These are phyloP conservation scores for Macroventuria anomochaeta DNA, from an alignment of 2,329 filamentous ascomycete genomes.

Conservation along the genomic window DNA sequence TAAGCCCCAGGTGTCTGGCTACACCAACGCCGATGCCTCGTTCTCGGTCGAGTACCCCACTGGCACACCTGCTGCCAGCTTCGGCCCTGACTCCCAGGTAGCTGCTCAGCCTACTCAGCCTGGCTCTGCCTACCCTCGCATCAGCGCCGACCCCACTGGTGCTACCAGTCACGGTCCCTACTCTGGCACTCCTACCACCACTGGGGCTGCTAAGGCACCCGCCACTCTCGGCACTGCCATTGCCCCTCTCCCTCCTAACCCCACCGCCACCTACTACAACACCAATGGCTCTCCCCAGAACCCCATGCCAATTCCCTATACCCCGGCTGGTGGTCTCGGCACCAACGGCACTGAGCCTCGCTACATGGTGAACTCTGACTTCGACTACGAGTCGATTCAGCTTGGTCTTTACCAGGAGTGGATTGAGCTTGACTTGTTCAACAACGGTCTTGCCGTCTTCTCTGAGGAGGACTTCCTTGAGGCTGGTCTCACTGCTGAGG, in stretches of 20 bases:
- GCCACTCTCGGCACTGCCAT: constrained; percentile 65
- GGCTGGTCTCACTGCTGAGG: constrained; percentile 71
- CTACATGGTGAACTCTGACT: constrained; percentile 80
- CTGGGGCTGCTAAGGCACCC: constrained; percentile 68
- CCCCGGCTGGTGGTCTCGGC: constrained; percentile 72
- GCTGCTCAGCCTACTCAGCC: constrained; percentile 44
- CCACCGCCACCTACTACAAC: constrained; percentile 72
- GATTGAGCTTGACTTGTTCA: constrained; percentile 85
- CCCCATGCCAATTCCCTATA: constrained; percentile 74
- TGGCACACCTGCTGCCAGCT: constrained; percentile 49
- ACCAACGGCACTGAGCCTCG: constrained; percentile 79
- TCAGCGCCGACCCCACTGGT: constrained; percentile 60
- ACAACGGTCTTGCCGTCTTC: constrained; percentile 74
- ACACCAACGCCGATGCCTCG: constrained; percentile 54
- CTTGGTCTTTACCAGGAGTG: constrained; percentile 82
- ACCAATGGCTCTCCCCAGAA: constrained; percentile 72
- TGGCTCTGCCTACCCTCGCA: constrained; percentile 51
- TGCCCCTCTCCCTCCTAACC: constrained; percentile 62
- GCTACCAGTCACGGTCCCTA: constrained; percentile 73
- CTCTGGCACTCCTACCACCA: constrained; percentile 70
- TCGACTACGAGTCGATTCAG: constrained; percentile 79
- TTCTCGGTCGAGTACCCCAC: constrained; percentile 47
- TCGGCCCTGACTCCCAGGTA: constrained; percentile 54
- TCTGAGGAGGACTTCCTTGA: constrained; percentile 71
- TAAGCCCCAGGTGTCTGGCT: constrained; percentile 53